Evolutionary conservation across 305 asterid species (phyloP).

Genomic region (Caryopteris hybrid): DNA sequence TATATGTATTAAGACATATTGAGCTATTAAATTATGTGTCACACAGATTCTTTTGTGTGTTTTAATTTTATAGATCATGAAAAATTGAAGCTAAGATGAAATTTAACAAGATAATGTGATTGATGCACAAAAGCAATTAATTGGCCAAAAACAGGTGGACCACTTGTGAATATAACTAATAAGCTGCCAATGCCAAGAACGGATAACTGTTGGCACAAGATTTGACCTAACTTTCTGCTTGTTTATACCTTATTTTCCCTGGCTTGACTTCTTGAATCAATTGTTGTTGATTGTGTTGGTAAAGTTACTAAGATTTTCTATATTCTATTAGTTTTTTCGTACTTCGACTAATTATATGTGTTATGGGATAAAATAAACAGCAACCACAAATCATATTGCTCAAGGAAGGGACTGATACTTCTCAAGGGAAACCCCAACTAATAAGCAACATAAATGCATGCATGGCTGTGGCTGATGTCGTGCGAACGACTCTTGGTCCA

Average conservation of each 20-base stretch:
- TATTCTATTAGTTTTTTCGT: neutral
- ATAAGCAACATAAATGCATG: conserved; percentile 94
- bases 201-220: neutral
- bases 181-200: neutral
- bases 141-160: neutral
- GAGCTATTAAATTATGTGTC: neutral
- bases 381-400: conserved; percentile 93
- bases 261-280: neutral
- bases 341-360: neutral
- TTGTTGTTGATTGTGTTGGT: neutral
- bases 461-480: conserved; percentile 86
- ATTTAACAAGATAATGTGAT: neutral
- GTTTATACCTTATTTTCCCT: neutral
- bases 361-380: conserved; percentile 37
- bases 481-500: conserved; percentile 90
- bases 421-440: conserved; percentile 95
- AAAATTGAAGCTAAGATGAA: neutral
- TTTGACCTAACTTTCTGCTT: neutral
- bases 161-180: neutral
- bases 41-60: neutral
- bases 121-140: neutral
- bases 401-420: conserved; percentile 97
- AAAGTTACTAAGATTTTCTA: neutral
- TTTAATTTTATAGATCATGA: neutral
- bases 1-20: neutral